These are phyloP conservation scores for Aspergillus brunneoviolaceus DNA, from an alignment of 2,329 filamentous ascomycete genomes.

Conservation along the genomic window DNA sequence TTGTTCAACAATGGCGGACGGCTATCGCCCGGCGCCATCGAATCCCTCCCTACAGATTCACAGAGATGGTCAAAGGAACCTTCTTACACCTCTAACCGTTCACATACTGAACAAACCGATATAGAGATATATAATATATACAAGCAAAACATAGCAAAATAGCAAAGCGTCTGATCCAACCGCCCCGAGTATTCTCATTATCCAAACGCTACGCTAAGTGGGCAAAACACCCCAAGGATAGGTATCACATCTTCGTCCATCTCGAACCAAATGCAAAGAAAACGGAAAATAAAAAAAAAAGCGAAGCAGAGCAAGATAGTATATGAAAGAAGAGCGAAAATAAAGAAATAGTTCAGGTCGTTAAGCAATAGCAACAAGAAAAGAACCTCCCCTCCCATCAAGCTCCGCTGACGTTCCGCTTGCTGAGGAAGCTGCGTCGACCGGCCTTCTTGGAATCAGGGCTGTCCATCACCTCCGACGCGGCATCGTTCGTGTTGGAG, in stretches of 20 bases:
- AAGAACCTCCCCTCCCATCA: constrained; percentile 9
- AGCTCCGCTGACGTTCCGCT: constrained; percentile 41
- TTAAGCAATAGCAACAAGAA: constrained; percentile 5
- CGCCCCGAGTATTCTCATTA: not conserved
- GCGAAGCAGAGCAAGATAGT: not conserved
- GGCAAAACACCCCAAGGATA: not conserved
- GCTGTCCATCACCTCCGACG: constrained; percentile 34
- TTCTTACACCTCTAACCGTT: not conserved
- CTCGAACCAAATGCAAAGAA: not conserved
- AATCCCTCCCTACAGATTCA: too few species aligned
- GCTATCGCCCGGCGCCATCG: not conserved
- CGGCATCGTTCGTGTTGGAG: constrained; percentile 30
- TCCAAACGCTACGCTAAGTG: constrained; percentile 9
- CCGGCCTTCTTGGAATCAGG: constrained; percentile 43
- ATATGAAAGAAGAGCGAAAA: constrained; percentile 3
- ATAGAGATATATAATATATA: not conserved
- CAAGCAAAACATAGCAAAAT: not conserved
- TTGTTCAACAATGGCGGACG: not conserved
- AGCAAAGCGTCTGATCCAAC: constrained; percentile 2
- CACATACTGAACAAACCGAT: too few species aligned
- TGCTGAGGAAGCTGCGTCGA: constrained; percentile 49
- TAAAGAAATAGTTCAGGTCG: constrained; percentile 8
- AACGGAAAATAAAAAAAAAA: not conserved
- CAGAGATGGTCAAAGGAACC: too few species aligned
- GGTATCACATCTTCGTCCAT: constrained; percentile 5